Evolutionary conservation across 352 stramenopile genomes (phyloP).

Genomic region (Pythium folliculosum): DNA sequence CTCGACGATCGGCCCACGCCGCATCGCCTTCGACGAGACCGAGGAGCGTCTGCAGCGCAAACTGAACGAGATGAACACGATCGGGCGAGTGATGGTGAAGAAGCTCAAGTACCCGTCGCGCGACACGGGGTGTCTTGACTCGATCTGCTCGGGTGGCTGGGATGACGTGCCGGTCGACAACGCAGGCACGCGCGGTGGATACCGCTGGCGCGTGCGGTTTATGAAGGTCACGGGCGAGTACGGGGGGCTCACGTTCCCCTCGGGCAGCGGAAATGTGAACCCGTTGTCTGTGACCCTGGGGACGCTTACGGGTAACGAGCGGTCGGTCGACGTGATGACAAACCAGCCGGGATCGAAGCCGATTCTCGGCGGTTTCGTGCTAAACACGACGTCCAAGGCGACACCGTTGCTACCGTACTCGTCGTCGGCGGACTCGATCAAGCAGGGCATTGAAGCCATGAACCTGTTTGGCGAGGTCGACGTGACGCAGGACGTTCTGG

Average conservation of each 20-base stretch:
- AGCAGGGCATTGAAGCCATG: conserved; percentile 79
- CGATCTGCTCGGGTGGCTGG: conserved; percentile 89
- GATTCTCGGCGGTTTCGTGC: conserved; percentile 51
- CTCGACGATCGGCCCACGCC: conserved; percentile 66
- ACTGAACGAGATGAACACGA: conserved; percentile 95
- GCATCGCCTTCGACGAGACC: conserved; percentile 89
- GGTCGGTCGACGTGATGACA: conserved; percentile 57
- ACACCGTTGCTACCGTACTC: conserved; percentile 63
- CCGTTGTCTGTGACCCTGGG: conserved; percentile 43
- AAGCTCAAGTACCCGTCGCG: conserved; percentile 87
- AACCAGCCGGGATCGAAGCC: conserved; percentile 51
- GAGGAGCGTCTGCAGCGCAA: conserved; percentile 86
- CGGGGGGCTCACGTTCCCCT: conserved; percentile 67
- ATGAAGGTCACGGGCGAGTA: conserved; percentile 76
- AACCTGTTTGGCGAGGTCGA: conserved; percentile 76
- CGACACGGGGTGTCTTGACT: conserved; percentile 48
- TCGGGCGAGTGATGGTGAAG: conserved; percentile 90
- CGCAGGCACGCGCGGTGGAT: conserved; percentile 78
- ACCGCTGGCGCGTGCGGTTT: conserved; percentile 76
- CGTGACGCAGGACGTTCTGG: conserved; percentile 48
- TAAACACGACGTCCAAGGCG: conserved; percentile 41
- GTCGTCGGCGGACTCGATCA: conserved; percentile 56
- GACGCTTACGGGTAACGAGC: conserved; percentile 43
- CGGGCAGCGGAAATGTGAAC: conserved; percentile 77
- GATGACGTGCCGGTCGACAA: conserved; percentile 77